Evolutionary conservation across 2,329 filamentous ascomycete genomes (phyloP), one percentile per base, ranked within the genome.

Genomic region (Talaromyces rugulosus): DNA sequence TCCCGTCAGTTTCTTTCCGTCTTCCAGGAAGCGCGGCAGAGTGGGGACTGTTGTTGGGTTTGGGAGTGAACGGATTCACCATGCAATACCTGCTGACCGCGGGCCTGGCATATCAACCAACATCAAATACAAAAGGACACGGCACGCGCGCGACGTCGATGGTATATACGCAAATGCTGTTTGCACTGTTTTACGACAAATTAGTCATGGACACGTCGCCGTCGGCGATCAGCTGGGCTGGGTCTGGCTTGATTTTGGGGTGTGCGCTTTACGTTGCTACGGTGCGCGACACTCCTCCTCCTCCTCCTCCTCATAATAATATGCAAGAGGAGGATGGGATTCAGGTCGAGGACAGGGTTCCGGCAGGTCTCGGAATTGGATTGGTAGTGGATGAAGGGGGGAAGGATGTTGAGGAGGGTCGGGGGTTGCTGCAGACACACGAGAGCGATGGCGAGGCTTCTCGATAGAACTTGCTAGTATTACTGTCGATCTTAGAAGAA

Each of bases 11-110:
- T 5, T 81, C 81, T 1, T 85, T 89, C 64, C 72, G 85, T 5
- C 72, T 88, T 1, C 87, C 87, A 0, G 75, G 73, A 0, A 81
- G 80, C 12, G 40, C 75, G 3, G 77, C 80, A 1, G 80, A 93
- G 71, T 94, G 90, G 88, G 73, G 78, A 0, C 81, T 92, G 44
- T 77, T 96, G 16, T 59, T 87, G 0, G 84, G 88, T 42, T 78
- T 96, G 4, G 91, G 90, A 0, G 70, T 86, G 0, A 88, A 88
- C 66, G 93, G 93, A 0, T 94, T 96, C 71, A 73, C 89, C 27
- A 89, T 94, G 85, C 93, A 96, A 82, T 92, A 92, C 67, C 81
- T 96, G n/a, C 79, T 96, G 18, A 95, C 92, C 1, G 84, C 86
- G 0, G 92, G 91, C 0, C 77, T 97, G 55, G 82, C 89, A 28